Base-by-base conservation (phyloP, 2,329 filamentous ascomycete genomes). In the Fusarium nelsonii region DNA sequence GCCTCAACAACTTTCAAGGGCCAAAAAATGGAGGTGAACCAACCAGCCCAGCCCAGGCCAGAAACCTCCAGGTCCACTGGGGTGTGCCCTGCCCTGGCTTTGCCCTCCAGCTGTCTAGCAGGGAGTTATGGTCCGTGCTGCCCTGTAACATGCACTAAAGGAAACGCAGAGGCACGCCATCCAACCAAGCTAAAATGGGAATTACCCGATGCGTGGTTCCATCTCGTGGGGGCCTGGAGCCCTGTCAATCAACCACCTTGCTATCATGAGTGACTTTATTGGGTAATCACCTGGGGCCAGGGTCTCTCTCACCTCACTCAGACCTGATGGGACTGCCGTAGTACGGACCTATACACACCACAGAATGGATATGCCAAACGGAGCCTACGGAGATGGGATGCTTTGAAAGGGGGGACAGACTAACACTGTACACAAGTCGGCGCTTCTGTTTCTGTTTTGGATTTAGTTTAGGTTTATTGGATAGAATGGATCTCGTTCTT, bases 231-330 rank as follows among this genome's bases (percentile, higher is more conserved):
- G 72, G 71, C 58, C 58, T 70, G 52, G 53, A 68, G 51, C 70
- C 72, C 72, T 74, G 70, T 74, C 72, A 69, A 74, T 74, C 62
- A 43, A 63, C 55, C 72, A 74, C 72, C 72, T 63, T 72, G 68
- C 63, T 64, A 73, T 73, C 68, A 67, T 73, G 68, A 70, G 62
- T 66, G 66, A 73, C 61, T 63, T 60, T 62, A 74, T 74, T 74
- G 70, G 72, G 70, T 63, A 66, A 69, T 57, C 14, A 30, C 28
- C 28, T 57, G 56, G 51, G 41, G 51, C 51, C 59, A 62, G 55
- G 57, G 44, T 51, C 50, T 63, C 34, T 37, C 34, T 37, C 23
- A 28, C 34, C 23, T 37, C 23, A 28, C 34, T 30, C 39, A 40
- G 33, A 39, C 33, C 36, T 30, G 30, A 30, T 9, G 8, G 30